Evolutionary conservation across 257 asterid genomes (phyloP).

Genomic region (Solanum rostratum): DNA sequence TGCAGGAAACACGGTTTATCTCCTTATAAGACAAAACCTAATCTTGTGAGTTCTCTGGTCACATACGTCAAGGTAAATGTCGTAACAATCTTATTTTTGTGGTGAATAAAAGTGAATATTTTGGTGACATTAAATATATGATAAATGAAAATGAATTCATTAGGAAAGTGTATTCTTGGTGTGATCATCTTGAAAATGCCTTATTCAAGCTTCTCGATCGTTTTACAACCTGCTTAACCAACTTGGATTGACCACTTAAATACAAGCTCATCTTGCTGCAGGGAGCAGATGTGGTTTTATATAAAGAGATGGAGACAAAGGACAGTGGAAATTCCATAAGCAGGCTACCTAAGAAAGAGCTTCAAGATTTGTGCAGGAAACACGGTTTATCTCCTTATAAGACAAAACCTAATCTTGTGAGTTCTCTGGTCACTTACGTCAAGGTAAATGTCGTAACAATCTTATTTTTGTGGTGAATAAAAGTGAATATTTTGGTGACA

Average conservation of each 20-base stretch:
- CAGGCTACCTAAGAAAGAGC: slow-evolving; percentile 2
- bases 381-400: slow-evolving; percentile 6
- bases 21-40: slow-evolving; percentile 1
- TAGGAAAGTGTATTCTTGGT: background rate
- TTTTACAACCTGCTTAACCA: background rate
- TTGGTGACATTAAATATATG: background rate
- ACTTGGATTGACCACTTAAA: background rate
- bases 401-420: background rate
- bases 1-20: slow-evolving; percentile 1
- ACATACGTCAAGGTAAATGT: background rate
- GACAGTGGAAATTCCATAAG: background rate
- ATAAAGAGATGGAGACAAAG: background rate
- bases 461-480: background rate
- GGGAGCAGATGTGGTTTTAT: background rate
- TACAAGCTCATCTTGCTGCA: background rate
- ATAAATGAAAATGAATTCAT: background rate
- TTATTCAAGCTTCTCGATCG: background rate
- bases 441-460: background rate
- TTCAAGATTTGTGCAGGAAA: slow-evolving; percentile 4
- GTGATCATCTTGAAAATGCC: background rate
- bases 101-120: background rate
- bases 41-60: background rate
- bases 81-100: background rate
- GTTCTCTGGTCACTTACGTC: background rate
- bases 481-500: background rate